Conservation (phyloP, 495 filamentous ascomycete genomes). For the Cairneyella variabilis region DNA sequence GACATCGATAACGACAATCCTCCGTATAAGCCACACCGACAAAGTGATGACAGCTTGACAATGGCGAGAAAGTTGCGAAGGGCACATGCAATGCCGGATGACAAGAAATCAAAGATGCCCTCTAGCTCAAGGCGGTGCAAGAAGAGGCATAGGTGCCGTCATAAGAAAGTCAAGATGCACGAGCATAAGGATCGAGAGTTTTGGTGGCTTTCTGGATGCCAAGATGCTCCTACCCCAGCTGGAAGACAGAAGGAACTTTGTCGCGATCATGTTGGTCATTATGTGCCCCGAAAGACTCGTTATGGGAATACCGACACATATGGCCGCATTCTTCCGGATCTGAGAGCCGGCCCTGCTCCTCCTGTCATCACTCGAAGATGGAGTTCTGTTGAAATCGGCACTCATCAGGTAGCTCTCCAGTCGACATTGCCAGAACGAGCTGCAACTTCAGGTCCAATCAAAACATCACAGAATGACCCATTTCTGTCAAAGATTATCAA, state of each 20-base stretch:
- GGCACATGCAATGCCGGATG: slow-evolving; percentile 6
- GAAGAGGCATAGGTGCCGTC: neutral
- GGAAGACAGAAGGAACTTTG: slow-evolving; percentile 5
- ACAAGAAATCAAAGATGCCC: neutral
- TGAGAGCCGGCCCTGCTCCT: neutral
- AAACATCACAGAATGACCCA: neutral
- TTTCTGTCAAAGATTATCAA: neutral
- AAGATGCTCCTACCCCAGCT: slow-evolving; percentile 10
- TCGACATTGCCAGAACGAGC: neutral
- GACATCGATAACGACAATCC: slow-evolving; percentile 6
- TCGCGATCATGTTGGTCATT: neutral
- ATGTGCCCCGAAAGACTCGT: neutral
- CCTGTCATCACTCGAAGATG: slow-evolving; percentile 14
- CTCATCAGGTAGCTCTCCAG: neutral
- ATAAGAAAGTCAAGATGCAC: neutral
- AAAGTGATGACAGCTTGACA: slow-evolving; percentile 11
- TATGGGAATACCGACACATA: slow-evolving; percentile 2
- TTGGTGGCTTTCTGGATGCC: slow-evolving; percentile 7
- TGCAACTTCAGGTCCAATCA: neutral
- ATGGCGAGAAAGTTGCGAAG: slow-evolving; percentile 10
- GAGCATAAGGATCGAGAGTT: slow-evolving; percentile 1
- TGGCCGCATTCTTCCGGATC: neutral
- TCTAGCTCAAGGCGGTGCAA: neutral
- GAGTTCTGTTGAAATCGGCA: slow-evolving; percentile 21
- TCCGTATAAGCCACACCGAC: slow-evolving; percentile 10